Evolutionary conservation across 306 rosid genomes (phyloP).

Genomic region (Macrotyloma uniflorum): DNA sequence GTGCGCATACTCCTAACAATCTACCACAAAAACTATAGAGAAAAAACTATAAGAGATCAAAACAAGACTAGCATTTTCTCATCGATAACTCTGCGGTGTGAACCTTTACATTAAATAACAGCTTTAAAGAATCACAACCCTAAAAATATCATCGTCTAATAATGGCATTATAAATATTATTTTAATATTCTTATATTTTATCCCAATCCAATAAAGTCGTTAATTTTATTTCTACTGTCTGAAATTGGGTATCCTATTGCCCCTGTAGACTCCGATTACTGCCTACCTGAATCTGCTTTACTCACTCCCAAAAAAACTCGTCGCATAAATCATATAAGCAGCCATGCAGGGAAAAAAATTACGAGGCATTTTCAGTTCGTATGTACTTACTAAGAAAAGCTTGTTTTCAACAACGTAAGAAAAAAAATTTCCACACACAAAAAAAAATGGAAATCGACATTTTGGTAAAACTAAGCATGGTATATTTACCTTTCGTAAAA

Average conservation of each 20-base stretch:
- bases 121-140: too few relatives aligned
- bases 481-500: slow-evolving; percentile 38
- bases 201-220: too few relatives aligned
- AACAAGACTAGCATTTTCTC: too few relatives aligned
- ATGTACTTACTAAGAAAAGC: not conserved
- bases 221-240: too few relatives aligned
- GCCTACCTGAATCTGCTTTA: not conserved
- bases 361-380: not conserved
- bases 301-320: not conserved
- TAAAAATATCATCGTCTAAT: too few relatives aligned
- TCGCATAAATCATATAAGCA: not conserved
- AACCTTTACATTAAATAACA: too few relatives aligned
- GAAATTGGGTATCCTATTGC: not conserved
- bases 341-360: not conserved
- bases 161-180: too few relatives aligned
- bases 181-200: too few relatives aligned
- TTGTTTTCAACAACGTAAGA: not conserved
- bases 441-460: not conserved
- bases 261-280: not conserved
- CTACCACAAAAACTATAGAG: too few relatives aligned
- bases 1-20: too few relatives aligned
- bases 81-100: too few relatives aligned
- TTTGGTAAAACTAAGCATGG: slow-evolving; percentile 3
- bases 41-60: too few relatives aligned
- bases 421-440: not conserved